Percentiles rank a stretch among this genome's conserved stretches.
These are phyloP conservation scores for Populus hybrid DNA, from an alignment of 441 rosid genomes.

Conservation along the genomic window DNA sequence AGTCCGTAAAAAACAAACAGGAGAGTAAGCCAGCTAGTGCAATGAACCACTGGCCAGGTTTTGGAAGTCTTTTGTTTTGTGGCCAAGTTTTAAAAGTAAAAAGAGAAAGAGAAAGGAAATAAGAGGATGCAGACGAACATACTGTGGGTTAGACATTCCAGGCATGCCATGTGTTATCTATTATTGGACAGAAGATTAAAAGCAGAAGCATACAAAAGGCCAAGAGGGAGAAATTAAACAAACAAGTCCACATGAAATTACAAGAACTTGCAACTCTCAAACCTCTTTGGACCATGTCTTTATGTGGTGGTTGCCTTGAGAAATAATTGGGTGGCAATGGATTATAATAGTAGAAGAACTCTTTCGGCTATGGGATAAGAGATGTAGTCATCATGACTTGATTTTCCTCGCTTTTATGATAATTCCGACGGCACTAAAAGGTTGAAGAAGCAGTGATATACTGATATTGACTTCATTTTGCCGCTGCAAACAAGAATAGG, in stretches of 20 bases:
- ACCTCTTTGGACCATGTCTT: conserved; percentile 15
- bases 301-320: conserved; percentile 13
- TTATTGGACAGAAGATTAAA: not conserved
- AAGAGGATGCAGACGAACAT: not conserved
- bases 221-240: not conserved
- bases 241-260: conserved; percentile 24
- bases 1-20: not conserved
- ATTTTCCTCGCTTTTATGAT: not conserved
- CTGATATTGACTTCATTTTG: not conserved
- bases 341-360: not conserved
- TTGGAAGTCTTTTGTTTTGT: not conserved
- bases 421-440: conserved; percentile 12
- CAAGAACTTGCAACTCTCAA: conserved; percentile 15
- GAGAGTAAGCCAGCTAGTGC: not conserved
- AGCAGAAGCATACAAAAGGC: not conserved
- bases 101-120: not conserved
- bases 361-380: conserved; percentile 16
- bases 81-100: too few relatives aligned
- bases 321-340: conserved; percentile 4
- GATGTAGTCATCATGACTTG: not conserved
- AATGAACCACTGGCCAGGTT: not conserved
- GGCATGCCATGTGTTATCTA: conserved; percentile 1
- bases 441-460: conserved; percentile 4
- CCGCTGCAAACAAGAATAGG: not conserved
- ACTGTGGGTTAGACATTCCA: not conserved